phyloP scores from a whole-genome alignment of 2,329 filamentous ascomycete genomes.

The Beauveria pseudobassiana region DNA sequence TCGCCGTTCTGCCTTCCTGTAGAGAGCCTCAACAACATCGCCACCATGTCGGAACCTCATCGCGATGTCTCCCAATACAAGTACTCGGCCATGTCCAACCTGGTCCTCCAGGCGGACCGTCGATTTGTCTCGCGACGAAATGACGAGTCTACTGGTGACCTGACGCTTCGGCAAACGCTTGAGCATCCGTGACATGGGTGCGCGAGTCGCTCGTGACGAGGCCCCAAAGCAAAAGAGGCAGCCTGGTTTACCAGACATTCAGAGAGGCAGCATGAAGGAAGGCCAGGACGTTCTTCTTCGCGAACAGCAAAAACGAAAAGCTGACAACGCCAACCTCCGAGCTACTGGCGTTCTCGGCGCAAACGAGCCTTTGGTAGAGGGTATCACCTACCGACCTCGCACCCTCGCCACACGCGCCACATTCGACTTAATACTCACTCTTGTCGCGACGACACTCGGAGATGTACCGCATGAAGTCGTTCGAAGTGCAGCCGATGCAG shows the following conservation, averaged over 20 bases:
- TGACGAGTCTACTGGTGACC: conserved; percentile 92
- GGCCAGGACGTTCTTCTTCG: conserved; percentile 76
- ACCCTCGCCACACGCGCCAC: conserved; percentile 87
- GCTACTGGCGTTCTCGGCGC: conserved; percentile 75
- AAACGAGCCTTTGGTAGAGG: conserved; percentile 81
- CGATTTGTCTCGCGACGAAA: conserved; percentile 87
- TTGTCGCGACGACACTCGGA: conserved; percentile 79
- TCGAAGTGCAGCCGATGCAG: conserved; percentile 85
- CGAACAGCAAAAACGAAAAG: conserved; percentile 82
- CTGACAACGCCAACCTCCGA: conserved; percentile 57
- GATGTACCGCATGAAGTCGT: conserved; percentile 91
- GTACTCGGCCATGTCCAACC: conserved; percentile 99
- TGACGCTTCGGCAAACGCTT: too few relatives aligned
- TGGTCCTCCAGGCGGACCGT: conserved; percentile 99
- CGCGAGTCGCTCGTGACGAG: conserved; percentile 68
- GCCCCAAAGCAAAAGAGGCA: conserved; percentile 77
- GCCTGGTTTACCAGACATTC: conserved; percentile 57
- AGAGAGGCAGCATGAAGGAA: conserved; percentile 69
- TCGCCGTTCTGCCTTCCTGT: conserved; percentile 8
- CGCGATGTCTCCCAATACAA: conserved; percentile 94
- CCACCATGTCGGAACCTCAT: conserved; percentile 65
- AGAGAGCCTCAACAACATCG: conserved; percentile 17
- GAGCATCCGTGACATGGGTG: conserved; percentile 92
- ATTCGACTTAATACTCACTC: conserved; percentile 88
- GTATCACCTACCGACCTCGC: conserved; percentile 82